These are phyloP conservation scores for Aethionema arabicum DNA, from an alignment of 345 rosid species.

Conservation along the genomic window DNA sequence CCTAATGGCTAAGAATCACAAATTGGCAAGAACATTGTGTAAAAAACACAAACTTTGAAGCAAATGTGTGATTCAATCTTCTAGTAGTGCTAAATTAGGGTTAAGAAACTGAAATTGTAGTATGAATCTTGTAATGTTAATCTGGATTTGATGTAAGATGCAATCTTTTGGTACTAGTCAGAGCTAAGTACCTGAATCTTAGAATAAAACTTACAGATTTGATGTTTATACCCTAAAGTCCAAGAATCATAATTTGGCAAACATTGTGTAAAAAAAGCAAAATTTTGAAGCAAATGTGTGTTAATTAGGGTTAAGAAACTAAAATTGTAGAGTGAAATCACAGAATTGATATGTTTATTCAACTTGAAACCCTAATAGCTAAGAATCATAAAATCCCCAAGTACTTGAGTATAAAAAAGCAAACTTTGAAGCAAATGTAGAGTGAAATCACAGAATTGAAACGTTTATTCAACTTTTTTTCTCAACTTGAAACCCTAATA, in stretches of 20 bases:
- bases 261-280: not conserved
- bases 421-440: constrained; percentile 18
- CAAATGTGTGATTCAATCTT: not conserved
- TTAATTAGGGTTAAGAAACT: no score
- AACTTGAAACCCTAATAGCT: constrained; percentile 20
- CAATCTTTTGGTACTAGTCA: no score
- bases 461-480: constrained; percentile 19
- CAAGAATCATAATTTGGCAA: constrained; percentile 28
- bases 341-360: constrained; percentile 25
- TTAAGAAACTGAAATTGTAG: no score
- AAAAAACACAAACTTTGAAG: not conserved
- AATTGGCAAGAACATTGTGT: not conserved
- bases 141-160: no score
- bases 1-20: not conserved
- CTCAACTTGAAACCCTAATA: constrained; percentile 20
- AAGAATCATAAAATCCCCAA: constrained; percentile 27
- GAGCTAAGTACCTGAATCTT: no score
- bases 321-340: constrained; percentile 9
- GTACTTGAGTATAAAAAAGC: not conserved
- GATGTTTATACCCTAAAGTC: constrained; percentile 26
- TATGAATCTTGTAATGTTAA: no score
- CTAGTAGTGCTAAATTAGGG: no score
- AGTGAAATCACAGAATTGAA: constrained; percentile 19
- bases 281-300: constrained; percentile 14
- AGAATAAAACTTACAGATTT: constrained; percentile 22